Conservation (phyloP, 768 basidiomycete species). For the Postia placenta region DNA sequence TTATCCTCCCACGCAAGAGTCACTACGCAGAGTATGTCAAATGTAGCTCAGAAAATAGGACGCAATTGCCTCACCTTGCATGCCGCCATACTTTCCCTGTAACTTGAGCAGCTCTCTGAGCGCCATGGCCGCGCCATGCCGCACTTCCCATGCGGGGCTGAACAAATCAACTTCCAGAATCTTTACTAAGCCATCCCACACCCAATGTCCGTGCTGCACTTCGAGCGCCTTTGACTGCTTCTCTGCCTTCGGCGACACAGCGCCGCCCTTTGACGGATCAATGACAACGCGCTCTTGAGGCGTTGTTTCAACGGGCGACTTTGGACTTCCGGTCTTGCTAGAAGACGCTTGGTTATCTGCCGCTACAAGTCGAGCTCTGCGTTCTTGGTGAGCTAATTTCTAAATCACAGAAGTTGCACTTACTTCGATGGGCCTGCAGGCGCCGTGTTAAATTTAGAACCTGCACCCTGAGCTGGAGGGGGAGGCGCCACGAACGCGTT, state of each 20-base stretch:
- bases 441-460: conserved; percentile 57
- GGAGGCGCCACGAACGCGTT: conserved; percentile 72
- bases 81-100: conserved; percentile 80
- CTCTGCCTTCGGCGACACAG: conserved; percentile 71
- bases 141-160: conserved; percentile 85
- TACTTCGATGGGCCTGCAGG: conserved; percentile 48
- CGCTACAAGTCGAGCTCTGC: conserved; percentile 75
- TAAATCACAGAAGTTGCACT: conserved; percentile 27
- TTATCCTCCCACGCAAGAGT: conserved; percentile 51
- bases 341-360: conserved; percentile 46
- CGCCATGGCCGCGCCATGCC: conserved; percentile 92
- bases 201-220: conserved; percentile 70
- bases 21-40: conserved; percentile 32
- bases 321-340: conserved; percentile 52
- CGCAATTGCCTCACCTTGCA: conserved; percentile 47
- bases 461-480: conserved; percentile 49
- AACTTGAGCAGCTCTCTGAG: conserved; percentile 80
- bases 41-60: neutral
- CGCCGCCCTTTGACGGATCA: conserved; percentile 81
- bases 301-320: conserved; percentile 30
- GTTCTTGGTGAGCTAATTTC: neutral
- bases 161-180: conserved; percentile 80
- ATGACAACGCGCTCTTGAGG: conserved; percentile 62
- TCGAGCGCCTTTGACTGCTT: conserved; percentile 75
- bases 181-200: conserved; percentile 80